Conservation (phyloP, 2,329 filamentous ascomycete genomes). For the Hortaea werneckii region DNA sequence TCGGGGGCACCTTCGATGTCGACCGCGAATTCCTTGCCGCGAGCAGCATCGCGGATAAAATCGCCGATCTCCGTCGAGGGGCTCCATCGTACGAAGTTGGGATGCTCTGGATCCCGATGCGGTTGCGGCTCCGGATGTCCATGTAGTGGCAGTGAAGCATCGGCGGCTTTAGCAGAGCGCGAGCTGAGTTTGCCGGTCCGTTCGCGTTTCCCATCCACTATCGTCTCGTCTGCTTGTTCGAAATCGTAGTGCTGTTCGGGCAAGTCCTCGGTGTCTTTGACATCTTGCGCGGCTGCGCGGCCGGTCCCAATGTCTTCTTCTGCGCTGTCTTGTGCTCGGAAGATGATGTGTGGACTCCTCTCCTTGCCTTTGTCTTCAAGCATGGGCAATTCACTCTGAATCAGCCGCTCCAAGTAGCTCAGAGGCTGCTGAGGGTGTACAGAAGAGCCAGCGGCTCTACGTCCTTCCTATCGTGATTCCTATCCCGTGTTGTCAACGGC, state of each 20-base stretch:
- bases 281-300: slow-evolving; percentile 27
- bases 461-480: slow-evolving; percentile 51
- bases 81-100: slow-evolving; percentile 77
- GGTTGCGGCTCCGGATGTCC: slow-evolving; percentile 48
- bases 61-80: slow-evolving; percentile 83
- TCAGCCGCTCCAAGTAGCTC: slow-evolving; percentile 78
- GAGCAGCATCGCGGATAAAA: slow-evolving; percentile 82
- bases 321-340: slow-evolving; percentile 67
- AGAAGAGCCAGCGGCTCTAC: slow-evolving; percentile 79
- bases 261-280: slow-evolving; percentile 21
- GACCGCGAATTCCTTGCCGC: slow-evolving; percentile 74
- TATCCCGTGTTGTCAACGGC: slow-evolving; percentile 56
- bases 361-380: slow-evolving; percentile 52
- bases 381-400: slow-evolving; percentile 74
- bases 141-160: slow-evolving; percentile 34
- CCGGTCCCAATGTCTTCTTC: slow-evolving; percentile 40
- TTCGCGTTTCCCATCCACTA: slow-evolving; percentile 40
- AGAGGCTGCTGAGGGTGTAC: slow-evolving; percentile 85
- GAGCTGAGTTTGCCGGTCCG: slow-evolving; percentile 32
- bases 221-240: slow-evolving; percentile 39
- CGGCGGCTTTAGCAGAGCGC: slow-evolving; percentile 9
- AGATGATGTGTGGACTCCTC: slow-evolving; percentile 63
- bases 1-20: slow-evolving; percentile 61
- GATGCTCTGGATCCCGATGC: slow-evolving; percentile 26
- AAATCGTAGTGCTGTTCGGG: slow-evolving; percentile 28